These are phyloP conservation scores for Pyrus communis DNA, from an alignment of 306 rosid species.

Conservation along the genomic window DNA sequence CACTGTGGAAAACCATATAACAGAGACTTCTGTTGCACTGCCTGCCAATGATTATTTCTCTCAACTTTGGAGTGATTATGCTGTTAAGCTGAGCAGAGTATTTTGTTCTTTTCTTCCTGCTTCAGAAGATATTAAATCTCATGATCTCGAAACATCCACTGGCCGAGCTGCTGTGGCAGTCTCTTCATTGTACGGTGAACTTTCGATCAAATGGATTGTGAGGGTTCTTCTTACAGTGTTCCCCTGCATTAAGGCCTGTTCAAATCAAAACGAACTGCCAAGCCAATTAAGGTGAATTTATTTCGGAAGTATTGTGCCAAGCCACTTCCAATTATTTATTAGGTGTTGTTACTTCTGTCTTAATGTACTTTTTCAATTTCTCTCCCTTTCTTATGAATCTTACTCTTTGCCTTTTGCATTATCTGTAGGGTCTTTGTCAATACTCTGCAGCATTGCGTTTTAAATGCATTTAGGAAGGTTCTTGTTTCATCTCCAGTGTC, in stretches of 20 bases:
- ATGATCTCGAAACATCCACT: constrained; percentile 40
- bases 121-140: constrained; percentile 52
- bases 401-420: not conserved
- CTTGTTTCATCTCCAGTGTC: constrained; percentile 58
- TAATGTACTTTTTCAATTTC: constrained; percentile 3
- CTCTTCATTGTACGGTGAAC: constrained; percentile 59
- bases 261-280: constrained; percentile 63
- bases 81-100: constrained; percentile 52
- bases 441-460: constrained; percentile 60
- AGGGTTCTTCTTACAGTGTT: constrained; percentile 68
- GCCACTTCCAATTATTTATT: not conserved
- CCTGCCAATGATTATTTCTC: constrained; percentile 36
- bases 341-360: not conserved
- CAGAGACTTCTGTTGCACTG: constrained; percentile 32
- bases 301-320: constrained; percentile 6
- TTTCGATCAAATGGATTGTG: constrained; percentile 77
- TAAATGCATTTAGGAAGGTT: constrained; percentile 57
- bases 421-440: constrained; percentile 63
- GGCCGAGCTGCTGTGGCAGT: constrained; percentile 48
- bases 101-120: constrained; percentile 85
- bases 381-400: constrained; percentile 11
- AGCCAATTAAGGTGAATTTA: constrained; percentile 65
- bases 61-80: constrained; percentile 68
- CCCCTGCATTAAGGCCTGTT: constrained; percentile 89
- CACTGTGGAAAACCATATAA: constrained; percentile 22